These are phyloP conservation scores for Pythium dissotocum DNA, from an alignment of 352 stramenopile species.

Conservation along the genomic window DNA sequence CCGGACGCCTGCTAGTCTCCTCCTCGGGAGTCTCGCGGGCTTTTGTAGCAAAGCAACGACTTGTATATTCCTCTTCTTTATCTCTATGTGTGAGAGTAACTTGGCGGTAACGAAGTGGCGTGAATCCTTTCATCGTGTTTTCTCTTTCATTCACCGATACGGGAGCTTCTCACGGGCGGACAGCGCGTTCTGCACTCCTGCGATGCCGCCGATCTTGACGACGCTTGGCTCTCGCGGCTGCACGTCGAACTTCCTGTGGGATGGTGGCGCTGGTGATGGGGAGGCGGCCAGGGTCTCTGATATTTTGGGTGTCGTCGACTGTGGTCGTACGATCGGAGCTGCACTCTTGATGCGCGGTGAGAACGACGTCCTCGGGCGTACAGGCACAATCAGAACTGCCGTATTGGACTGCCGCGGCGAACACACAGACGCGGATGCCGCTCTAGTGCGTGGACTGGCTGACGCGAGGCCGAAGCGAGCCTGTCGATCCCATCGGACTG, in stretches of 20 bases:
- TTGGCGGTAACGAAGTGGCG: constrained; percentile 25
- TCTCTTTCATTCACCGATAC: constrained; percentile 42
- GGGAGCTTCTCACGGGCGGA: constrained; percentile 49
- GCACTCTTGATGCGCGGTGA: constrained; percentile 30
- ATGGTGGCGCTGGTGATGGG: constrained; percentile 5
- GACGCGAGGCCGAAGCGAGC: neutral
- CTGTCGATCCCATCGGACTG: neutral
- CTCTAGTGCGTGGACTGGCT: constrained; percentile 32
- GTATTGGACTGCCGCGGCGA: constrained; percentile 20
- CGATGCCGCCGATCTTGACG: constrained; percentile 33
- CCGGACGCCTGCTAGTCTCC: neutral
- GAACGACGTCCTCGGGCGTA: constrained; percentile 47
- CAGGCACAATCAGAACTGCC: constrained; percentile 2
- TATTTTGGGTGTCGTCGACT: neutral
- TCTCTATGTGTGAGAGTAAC: constrained; percentile 16
- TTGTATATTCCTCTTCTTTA: neutral
- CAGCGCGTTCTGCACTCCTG: constrained; percentile 43
- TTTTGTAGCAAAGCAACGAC: constrained; percentile 3
- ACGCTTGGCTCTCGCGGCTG: constrained; percentile 36
- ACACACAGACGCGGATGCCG: constrained; percentile 37
- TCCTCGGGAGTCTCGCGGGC: neutral
- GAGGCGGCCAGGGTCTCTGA: neutral
- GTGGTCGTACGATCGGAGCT: neutral
- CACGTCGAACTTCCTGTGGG: constrained; percentile 51
- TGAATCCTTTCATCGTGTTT: constrained; percentile 13